Percentiles rank a stretch among this genome's conserved stretches.
phyloP scores from a whole-genome alignment of 2,329 filamentous ascomycete species.

The Epichloe baconii region DNA sequence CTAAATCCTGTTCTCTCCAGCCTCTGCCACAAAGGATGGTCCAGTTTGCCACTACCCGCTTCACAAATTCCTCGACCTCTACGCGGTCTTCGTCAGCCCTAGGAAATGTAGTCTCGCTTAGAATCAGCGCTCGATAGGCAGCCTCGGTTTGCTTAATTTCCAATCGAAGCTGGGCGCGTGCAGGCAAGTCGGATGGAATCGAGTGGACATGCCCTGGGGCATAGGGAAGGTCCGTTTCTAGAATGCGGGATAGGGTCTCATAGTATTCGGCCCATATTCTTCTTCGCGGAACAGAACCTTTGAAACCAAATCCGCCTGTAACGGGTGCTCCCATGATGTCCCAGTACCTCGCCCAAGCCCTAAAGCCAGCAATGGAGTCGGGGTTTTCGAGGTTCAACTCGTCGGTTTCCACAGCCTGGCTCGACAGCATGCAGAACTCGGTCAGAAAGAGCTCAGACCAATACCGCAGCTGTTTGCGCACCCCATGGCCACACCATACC shows the following conservation, averaged over 20 bases:
- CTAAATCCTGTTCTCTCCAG: slow-evolving; percentile 72
- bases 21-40: slow-evolving; percentile 61
- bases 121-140: slow-evolving; percentile 65
- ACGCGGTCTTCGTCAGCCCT: slow-evolving; percentile 65
- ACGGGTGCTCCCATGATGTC: slow-evolving; percentile 33
- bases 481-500: slow-evolving; percentile 35
- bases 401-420: slow-evolving; percentile 41
- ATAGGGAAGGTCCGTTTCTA: slow-evolving; percentile 53
- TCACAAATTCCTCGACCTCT: slow-evolving; percentile 72
- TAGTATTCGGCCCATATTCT: slow-evolving; percentile 82
- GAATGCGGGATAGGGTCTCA: slow-evolving; percentile 58
- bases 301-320: slow-evolving; percentile 43
- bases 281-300: slow-evolving; percentile 46
- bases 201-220: slow-evolving; percentile 32
- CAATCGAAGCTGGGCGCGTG: slow-evolving; percentile 50
- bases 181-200: slow-evolving; percentile 35
- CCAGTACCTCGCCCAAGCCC: slow-evolving; percentile 62
- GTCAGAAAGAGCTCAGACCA: slow-evolving; percentile 72
- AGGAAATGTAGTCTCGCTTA: slow-evolving; percentile 72
- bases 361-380: slow-evolving; percentile 43
- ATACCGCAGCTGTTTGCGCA: slow-evolving; percentile 53
- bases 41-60: slow-evolving; percentile 77
- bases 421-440: slow-evolving; percentile 58
- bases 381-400: slow-evolving; percentile 37
- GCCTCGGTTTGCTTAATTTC: slow-evolving; percentile 72